These are phyloP conservation scores for Candida germanica DNA, from an alignment of 805 yeast species.

Conservation along the genomic window DNA sequence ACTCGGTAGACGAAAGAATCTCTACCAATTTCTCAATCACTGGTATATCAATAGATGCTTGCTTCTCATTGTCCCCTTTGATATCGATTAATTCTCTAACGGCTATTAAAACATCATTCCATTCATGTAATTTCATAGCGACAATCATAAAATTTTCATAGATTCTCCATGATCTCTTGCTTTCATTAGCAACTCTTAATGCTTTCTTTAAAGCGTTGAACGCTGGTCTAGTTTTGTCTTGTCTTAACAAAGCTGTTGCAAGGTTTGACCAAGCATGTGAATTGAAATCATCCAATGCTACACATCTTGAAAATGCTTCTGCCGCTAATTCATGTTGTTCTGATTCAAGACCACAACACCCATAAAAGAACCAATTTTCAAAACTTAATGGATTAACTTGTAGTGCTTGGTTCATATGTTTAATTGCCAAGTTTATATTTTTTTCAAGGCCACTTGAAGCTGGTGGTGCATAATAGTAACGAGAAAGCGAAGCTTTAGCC, in stretches of 20 bases:
- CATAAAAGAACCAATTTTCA: slow-evolving; percentile 89
- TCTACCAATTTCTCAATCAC: slow-evolving; percentile 72
- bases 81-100: slow-evolving; percentile 59
- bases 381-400: slow-evolving; percentile 67
- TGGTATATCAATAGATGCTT: slow-evolving; percentile 67
- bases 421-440: slow-evolving; percentile 52
- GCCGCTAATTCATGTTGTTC: slow-evolving; percentile 73
- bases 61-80: slow-evolving; percentile 55
- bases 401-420: slow-evolving; percentile 72
- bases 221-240: slow-evolving; percentile 71
- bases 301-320: slow-evolving; percentile 90
- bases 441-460: slow-evolving; percentile 46
- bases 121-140: slow-evolving; percentile 76
- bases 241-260: slow-evolving; percentile 69
- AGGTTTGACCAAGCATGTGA: slow-evolving; percentile 89
- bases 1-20: slow-evolving; percentile 52
- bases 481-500: slow-evolving; percentile 82
- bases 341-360: slow-evolving; percentile 81
- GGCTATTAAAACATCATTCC: slow-evolving; percentile 85
- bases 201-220: slow-evolving; percentile 83
- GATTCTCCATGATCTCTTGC: slow-evolving; percentile 77
- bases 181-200: slow-evolving; percentile 59
- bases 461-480: slow-evolving; percentile 68
- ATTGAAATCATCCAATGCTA: slow-evolving; percentile 75
- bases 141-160: slow-evolving; percentile 86